These are phyloP conservation scores for Nicotiana undulata DNA, from an alignment of 257 asterid genomes.

Conservation along the genomic window DNA sequence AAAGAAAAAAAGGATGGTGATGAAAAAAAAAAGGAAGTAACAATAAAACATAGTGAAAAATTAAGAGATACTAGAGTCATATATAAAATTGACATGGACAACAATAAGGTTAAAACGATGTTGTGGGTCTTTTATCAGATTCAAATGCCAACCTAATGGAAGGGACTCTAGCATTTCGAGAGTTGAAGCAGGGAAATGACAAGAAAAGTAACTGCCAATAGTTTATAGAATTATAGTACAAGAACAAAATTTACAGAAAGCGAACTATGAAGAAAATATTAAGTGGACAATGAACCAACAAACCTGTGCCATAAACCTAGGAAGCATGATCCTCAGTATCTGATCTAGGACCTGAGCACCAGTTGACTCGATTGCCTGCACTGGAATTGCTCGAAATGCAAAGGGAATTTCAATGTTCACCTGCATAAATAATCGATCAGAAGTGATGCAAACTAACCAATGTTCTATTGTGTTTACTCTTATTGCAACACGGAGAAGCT, in stretches of 20 bases:
- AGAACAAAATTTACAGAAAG: neutral
- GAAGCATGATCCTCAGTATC: constrained; percentile 87
- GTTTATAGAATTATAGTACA: neutral
- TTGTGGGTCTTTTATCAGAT: neutral
- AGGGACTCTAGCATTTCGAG: neutral
- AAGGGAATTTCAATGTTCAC: constrained; percentile 83
- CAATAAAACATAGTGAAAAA: neutral
- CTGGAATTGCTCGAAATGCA: constrained; percentile 71
- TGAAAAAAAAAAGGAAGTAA: neutral
- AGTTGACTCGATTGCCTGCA: constrained; percentile 68
- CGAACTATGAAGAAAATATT: neutral
- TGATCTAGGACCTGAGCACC: constrained; percentile 84
- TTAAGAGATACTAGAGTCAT: neutral
- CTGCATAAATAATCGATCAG: constrained; percentile 27
- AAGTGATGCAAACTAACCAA: neutral
- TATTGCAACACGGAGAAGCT: neutral
- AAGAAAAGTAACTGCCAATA: neutral
- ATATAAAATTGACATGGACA: neutral
- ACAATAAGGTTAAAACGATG: neutral
- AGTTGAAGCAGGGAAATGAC: neutral
- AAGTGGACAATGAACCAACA: neutral
- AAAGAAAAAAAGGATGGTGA: too few species aligned
- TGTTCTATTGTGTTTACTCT: neutral
- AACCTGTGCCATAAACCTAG: constrained; percentile 92
- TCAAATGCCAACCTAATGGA: neutral